These are phyloP conservation scores for Globisporangium takayamanum DNA, from an alignment of 352 stramenopile genomes.

Conservation along the genomic window DNA sequence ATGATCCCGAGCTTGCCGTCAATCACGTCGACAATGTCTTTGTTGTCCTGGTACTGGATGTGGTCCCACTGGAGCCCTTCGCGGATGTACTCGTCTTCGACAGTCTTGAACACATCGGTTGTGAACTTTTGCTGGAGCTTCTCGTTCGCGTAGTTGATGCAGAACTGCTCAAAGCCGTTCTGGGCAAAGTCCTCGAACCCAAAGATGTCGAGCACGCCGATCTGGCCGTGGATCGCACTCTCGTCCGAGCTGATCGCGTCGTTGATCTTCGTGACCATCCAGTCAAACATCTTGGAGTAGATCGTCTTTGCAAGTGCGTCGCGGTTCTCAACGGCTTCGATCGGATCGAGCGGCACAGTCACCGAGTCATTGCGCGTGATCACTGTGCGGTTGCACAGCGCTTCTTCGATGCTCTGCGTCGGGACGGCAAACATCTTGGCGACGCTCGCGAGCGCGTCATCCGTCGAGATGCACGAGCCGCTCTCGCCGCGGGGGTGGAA, in stretches of 20 bases:
- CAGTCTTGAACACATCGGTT: slow-evolving; percentile 95
- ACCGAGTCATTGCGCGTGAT: slow-evolving; percentile 83
- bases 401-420: slow-evolving; percentile 80
- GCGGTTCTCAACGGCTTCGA: slow-evolving; percentile 90
- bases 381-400: slow-evolving; percentile 91
- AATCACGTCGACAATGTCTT: slow-evolving; percentile 96
- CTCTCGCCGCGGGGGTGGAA: slow-evolving; percentile 81
- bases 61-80: slow-evolving; percentile 98
- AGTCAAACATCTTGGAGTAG: slow-evolving; percentile 98
- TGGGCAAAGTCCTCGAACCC: slow-evolving; percentile 97
- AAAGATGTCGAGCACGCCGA: slow-evolving; percentile 98
- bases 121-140: slow-evolving; percentile 91
- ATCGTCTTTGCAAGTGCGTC: slow-evolving; percentile 96
- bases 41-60: slow-evolving; percentile 98
- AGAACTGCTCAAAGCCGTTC: slow-evolving; percentile 92
- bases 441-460: slow-evolving; percentile 56
- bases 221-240: slow-evolving; percentile 66
- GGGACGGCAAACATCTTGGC: slow-evolving; percentile 89
- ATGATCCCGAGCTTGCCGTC: slow-evolving; percentile 89
- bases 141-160: slow-evolving; percentile 92
- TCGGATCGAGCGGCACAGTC: slow-evolving; percentile 76
- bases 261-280: slow-evolving; percentile 93
- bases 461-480: slow-evolving; percentile 67
- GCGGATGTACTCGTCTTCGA: slow-evolving; percentile 97
- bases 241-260: slow-evolving; percentile 76